Conservation (phyloP, 306 rosid species). For the Pyrus pyrifolia region DNA sequence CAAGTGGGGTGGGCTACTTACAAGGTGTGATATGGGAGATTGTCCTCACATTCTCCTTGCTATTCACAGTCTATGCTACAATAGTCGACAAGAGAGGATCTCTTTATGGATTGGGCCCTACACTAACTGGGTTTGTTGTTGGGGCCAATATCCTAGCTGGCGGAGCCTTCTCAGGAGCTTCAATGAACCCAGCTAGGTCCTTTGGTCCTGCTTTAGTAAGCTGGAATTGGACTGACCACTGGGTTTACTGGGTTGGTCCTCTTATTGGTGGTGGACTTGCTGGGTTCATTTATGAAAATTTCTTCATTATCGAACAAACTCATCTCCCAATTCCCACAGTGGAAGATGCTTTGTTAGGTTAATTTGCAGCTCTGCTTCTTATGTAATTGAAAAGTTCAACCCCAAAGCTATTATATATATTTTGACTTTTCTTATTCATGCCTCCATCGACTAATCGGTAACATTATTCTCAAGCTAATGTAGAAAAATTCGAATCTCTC, state of each 20-base stretch:
- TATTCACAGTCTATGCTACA: slow-evolving; percentile 69
- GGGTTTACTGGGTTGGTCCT: slow-evolving; percentile 98
- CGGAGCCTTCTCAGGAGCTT: slow-evolving; percentile 68
- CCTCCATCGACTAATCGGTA: too few species aligned
- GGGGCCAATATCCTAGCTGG: slow-evolving; percentile 87
- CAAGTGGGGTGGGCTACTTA: slow-evolving; percentile 56
- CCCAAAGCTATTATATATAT: too few species aligned
- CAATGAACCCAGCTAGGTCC: slow-evolving; percentile 89
- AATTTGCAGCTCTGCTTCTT: too few species aligned
- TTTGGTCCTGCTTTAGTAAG: slow-evolving; percentile 86
- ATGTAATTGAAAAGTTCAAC: too few species aligned
- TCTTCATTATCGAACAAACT: slow-evolving; percentile 46
- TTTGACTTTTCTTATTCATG: too few species aligned
- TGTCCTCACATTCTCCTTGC: slow-evolving; percentile 63
- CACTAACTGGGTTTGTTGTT: slow-evolving; percentile 62
- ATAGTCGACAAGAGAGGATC: slow-evolving; percentile 79
- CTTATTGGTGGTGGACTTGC: slow-evolving; percentile 83
- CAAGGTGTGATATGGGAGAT: slow-evolving; percentile 88
- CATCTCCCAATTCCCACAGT: slow-evolving; percentile 38
- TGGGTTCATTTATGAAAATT: slow-evolving; percentile 61
- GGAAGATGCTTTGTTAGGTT: slow-evolving; percentile 18
- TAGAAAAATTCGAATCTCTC: too few species aligned
- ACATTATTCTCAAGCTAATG: too few species aligned
- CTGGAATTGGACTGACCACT: slow-evolving; percentile 77
- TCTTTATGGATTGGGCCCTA: slow-evolving; percentile 65